Percentiles rank a stretch among this genome's conserved stretches.
phyloP scores from a whole-genome alignment of 225 moss, liverwort and hornwort species.

The Polytrichum commune region DNA sequence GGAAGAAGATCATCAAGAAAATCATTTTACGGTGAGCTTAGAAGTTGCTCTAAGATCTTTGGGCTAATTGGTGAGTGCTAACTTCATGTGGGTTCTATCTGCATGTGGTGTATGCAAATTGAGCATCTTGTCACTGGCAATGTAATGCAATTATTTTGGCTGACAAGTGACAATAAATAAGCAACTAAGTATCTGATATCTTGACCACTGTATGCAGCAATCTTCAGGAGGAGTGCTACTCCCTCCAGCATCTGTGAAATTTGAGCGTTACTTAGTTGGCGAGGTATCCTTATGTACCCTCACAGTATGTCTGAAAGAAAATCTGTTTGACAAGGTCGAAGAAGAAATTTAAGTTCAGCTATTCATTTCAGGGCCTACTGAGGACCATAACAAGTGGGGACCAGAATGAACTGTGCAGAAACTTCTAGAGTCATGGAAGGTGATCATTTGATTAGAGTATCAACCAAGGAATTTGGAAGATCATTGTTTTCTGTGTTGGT shows the following conservation, averaged over 20 bases:
- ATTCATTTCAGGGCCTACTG: too few relatives aligned
- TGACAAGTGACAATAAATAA: not conserved
- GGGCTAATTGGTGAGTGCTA: not conserved
- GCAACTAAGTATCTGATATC: not conserved
- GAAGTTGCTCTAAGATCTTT: not conserved
- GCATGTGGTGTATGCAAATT: too few relatives aligned
- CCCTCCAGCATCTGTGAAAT: constrained; percentile 78
- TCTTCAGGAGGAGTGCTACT: constrained; percentile 83
- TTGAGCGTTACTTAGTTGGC: constrained; percentile 75
- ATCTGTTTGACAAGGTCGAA: too few relatives aligned
- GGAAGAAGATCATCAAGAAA: not conserved
- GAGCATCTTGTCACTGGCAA: too few relatives aligned
- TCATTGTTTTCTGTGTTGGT: not conserved
- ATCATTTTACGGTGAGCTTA: not conserved
- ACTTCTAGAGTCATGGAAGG: too few relatives aligned
- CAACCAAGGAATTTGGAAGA: not conserved
- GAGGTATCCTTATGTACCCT: constrained; percentile 41
- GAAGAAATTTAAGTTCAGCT: too few relatives aligned
- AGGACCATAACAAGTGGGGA: too few relatives aligned
- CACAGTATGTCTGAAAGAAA: too few relatives aligned
- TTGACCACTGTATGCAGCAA: constrained; percentile 36
- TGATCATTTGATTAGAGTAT: too few relatives aligned
- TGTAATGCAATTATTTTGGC: not conserved
- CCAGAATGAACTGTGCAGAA: too few relatives aligned
- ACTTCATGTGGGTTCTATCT: too few relatives aligned